These are phyloP conservation scores for Pseudocercospora vitis DNA, from an alignment of 2,329 filamentous ascomycete genomes.

Conservation along the genomic window DNA sequence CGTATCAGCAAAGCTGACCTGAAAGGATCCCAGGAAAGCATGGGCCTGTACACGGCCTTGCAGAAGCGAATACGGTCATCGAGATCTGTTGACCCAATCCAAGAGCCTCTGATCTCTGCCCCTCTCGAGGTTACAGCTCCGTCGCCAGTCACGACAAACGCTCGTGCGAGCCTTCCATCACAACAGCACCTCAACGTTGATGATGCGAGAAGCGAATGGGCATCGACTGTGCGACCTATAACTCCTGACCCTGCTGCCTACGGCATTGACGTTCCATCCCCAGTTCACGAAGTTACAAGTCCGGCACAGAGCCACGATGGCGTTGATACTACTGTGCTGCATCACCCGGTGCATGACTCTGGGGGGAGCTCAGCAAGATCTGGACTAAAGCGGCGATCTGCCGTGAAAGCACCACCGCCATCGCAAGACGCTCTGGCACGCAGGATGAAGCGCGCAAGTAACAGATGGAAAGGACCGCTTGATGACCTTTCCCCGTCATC, in stretches of 20 bases:
- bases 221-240: conserved; percentile 32
- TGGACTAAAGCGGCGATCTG: conserved; percentile 26
- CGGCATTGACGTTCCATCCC: conserved; percentile 27
- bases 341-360: conserved; percentile 9
- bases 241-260: conserved; percentile 27
- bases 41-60: conserved; percentile 64
- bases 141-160: neutral
- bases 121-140: conserved; percentile 1
- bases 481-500: conserved; percentile 37
- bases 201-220: conserved; percentile 10
- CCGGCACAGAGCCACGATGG: conserved; percentile 13
- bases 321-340: conserved; percentile 15
- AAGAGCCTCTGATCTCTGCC: conserved; percentile 1
- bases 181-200: conserved; percentile 17
- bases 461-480: conserved; percentile 46
- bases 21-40: conserved; percentile 51
- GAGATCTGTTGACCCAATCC: conserved; percentile 17
- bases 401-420: conserved; percentile 34
- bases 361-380: conserved; percentile 16
- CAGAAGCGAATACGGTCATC: conserved; percentile 48
- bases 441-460: conserved; percentile 41
- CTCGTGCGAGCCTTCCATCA: conserved; percentile 26
- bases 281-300: conserved; percentile 31
- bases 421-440: conserved; percentile 43
- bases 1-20: conserved; percentile 33